These are phyloP conservation scores for Phoenix dactylifera DNA, from an alignment of 176 grass and related monocot species.

Conservation along the genomic window DNA sequence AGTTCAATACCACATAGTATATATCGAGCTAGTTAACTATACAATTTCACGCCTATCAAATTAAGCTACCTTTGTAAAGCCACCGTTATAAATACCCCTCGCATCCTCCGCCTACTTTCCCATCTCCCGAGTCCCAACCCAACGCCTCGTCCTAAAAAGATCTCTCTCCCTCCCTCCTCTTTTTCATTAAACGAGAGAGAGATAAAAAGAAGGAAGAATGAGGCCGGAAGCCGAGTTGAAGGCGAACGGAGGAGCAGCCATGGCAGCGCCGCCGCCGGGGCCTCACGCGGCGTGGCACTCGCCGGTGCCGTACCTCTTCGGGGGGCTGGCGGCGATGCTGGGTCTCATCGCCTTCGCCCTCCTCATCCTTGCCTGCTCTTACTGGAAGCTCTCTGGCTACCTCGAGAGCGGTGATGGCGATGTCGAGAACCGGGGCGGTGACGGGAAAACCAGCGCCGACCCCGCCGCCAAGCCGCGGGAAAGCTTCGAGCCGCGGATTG, in stretches of 20 bases:
- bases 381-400: constrained; percentile 78
- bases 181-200: neutral
- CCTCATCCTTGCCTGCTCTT: constrained; percentile 89
- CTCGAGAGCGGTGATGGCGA: constrained; percentile 24
- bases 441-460: neutral
- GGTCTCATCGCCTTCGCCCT: constrained; percentile 76
- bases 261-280: constrained; percentile 17
- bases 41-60: no score
- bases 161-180: neutral
- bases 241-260: constrained; percentile 19
- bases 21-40: no score
- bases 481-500: constrained; percentile 3
- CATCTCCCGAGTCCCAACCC: constrained; percentile 29
- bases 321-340: constrained; percentile 75
- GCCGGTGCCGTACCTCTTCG: constrained; percentile 76
- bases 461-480: neutral
- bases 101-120: constrained; percentile 17
- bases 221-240: constrained; percentile 38
- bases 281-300: constrained; percentile 71
- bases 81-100: constrained; percentile 36
- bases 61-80: constrained; percentile 2
- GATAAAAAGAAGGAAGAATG: constrained; percentile 20
- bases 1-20: no score
- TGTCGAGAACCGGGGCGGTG: no score
- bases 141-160: constrained; percentile 5